Evolutionary conservation across 108 stramenopile species (phyloP).

Genomic region (Cyclotella distinguenda): DNA sequence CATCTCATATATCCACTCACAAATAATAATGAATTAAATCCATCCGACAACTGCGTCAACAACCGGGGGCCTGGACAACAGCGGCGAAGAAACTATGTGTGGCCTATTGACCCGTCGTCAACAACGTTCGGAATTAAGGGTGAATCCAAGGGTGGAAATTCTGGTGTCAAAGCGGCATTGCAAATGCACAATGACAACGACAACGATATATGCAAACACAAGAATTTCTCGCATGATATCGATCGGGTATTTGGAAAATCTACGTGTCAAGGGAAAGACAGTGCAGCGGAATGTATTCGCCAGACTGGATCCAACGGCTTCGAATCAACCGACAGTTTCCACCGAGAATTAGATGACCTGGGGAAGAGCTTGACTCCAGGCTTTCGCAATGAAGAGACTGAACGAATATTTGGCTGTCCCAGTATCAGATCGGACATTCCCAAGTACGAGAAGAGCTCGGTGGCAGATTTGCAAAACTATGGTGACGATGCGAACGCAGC

Average conservation of each 20-base stretch:
- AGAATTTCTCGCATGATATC: conserved; percentile 8
- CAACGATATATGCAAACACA: conserved; percentile 1
- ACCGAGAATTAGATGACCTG: conserved; percentile 42
- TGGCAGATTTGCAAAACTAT: conserved; percentile 77
- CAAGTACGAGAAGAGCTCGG: conserved; percentile 45
- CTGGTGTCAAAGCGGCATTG: conserved; percentile 51
- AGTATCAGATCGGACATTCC: conserved; percentile 65
- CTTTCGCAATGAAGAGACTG: conserved; percentile 56
- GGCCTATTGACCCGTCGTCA: conserved; percentile 41
- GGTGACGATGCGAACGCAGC: conserved; percentile 62
- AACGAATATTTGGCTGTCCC: conserved; percentile 63
- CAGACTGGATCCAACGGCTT: conserved; percentile 26
- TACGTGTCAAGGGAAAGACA: conserved; percentile 4
- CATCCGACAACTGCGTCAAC: conserved; percentile 35
- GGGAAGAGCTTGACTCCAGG: conserved; percentile 64
- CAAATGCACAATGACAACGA: conserved; percentile 29
- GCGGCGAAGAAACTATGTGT: conserved; percentile 58
- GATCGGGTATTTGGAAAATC: conserved; percentile 36
- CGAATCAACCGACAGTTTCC: not conserved
- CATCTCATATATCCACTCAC: conserved; percentile 50
- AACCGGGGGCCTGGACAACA: conserved; percentile 75
- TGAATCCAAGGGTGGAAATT: conserved; percentile 28
- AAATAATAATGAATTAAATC: conserved; percentile 7
- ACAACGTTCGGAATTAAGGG: conserved; percentile 41
- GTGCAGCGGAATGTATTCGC: conserved; percentile 49